Evolutionary conservation across 2,329 filamentous ascomycete species (phyloP).

Genomic region (Aspergillus piperis): DNA sequence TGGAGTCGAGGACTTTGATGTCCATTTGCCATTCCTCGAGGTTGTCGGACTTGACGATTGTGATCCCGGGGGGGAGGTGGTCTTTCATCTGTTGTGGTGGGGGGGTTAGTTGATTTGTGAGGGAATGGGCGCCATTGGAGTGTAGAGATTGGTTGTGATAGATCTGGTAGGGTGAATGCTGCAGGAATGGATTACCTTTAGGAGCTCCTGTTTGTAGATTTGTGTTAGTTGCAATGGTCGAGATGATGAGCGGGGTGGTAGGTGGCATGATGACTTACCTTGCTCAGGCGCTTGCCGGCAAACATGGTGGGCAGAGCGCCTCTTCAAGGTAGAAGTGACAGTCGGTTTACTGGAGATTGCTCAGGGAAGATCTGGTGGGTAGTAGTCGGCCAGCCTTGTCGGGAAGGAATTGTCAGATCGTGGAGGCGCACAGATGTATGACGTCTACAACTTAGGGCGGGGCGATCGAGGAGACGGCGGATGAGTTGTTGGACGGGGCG

Average conservation of each 20-base stretch:
- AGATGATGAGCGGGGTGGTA: not conserved
- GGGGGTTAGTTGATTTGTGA: too few species aligned
- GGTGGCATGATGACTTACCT: slow-evolving; percentile 37
- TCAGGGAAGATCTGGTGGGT: not conserved
- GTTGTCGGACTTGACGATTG: slow-evolving; percentile 76
- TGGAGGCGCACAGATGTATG: slow-evolving; percentile 19
- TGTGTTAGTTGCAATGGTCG: slow-evolving; percentile 25
- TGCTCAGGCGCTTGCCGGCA: slow-evolving; percentile 50
- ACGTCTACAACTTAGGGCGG: slow-evolving; percentile 23
- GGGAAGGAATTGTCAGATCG: slow-evolving; percentile 1
- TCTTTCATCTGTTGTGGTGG: slow-evolving; percentile 55
- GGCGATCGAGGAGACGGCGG: slow-evolving; percentile 11
- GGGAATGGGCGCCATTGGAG: not conserved
- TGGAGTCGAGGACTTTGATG: slow-evolving; percentile 83
- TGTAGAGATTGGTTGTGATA: not conserved
- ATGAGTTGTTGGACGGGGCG: not conserved
- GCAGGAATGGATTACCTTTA: slow-evolving; percentile 48
- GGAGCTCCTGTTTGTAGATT: slow-evolving; percentile 49
- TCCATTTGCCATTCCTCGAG: slow-evolving; percentile 91
- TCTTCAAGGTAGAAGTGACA: not conserved
- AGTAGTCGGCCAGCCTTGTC: not conserved
- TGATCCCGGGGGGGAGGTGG: slow-evolving; percentile 67
- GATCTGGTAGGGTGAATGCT: not conserved
- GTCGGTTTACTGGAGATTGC: not conserved
- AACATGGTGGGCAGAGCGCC: slow-evolving; percentile 44